A percentile compares a stretch with the other conserved stretches of the same genome.
Evolutionary conservation across 129 eudicot genomes (phyloP).

Genomic region (Apium graveolens): DNA sequence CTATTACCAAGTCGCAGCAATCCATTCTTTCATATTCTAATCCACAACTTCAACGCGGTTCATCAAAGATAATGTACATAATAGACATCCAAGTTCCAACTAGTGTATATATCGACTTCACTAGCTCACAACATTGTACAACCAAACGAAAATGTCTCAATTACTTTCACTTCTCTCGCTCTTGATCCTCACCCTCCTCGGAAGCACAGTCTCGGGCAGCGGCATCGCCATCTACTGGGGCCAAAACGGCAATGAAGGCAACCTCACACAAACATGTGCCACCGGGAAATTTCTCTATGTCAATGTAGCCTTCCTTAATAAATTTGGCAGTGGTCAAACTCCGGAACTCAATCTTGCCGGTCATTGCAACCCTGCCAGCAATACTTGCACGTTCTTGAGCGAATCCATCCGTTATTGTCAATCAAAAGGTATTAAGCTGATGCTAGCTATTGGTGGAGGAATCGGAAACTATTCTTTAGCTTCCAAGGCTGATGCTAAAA

Average conservation of each 20-base stretch:
- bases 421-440: background rate
- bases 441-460: slow-evolving; percentile 9
- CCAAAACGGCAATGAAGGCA: slow-evolving; percentile 5
- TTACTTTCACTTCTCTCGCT: background rate
- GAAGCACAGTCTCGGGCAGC: background rate
- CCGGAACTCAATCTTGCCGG: slow-evolving; percentile 12
- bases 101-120: background rate
- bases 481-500: slow-evolving; percentile 4
- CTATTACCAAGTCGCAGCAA: background rate
- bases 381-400: background rate
- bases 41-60: background rate
- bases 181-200: background rate
- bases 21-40: background rate
- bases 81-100: background rate
- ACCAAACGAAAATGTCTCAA: slow-evolving; percentile 1
- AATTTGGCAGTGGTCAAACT: slow-evolving; percentile 7
- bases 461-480: slow-evolving; percentile 8
- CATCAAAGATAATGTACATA: background rate
- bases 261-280: slow-evolving; percentile 3
- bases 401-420: background rate
- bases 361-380: slow-evolving; percentile 7
- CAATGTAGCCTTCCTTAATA: slow-evolving; percentile 3
- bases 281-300: slow-evolving; percentile 1
- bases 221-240: slow-evolving; percentile 13
- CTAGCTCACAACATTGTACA: background rate